These are phyloP conservation scores for Hevea brasiliensis DNA, from an alignment of 345 rosid genomes.

Conservation along the genomic window DNA sequence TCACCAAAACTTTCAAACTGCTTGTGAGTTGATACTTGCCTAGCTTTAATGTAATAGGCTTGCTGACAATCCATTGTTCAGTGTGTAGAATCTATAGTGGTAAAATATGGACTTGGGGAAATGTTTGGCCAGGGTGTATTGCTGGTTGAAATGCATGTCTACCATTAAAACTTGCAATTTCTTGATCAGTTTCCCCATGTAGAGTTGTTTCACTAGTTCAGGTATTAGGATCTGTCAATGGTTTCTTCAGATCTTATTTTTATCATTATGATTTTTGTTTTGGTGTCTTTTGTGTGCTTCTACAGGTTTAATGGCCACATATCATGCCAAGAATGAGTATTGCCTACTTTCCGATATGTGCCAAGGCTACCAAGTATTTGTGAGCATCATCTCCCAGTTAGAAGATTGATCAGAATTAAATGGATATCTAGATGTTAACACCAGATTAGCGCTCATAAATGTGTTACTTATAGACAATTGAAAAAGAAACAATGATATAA, in stretches of 20 bases:
- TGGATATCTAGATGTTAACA: background rate
- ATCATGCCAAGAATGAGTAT: conserved; percentile 94
- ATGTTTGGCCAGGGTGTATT: no score
- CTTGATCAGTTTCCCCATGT: background rate
- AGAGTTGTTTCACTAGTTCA: background rate
- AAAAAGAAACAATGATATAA: background rate
- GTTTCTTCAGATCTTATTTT: background rate
- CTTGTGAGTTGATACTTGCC: no score
- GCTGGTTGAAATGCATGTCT: background rate
- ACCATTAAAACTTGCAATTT: background rate
- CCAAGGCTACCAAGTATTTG: conserved; percentile 79
- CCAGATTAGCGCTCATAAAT: background rate
- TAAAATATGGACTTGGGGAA: no score
- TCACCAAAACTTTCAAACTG: no score
- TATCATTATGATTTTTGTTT: background rate
- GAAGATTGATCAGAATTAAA: conserved; percentile 40
- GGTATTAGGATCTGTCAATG: background rate
- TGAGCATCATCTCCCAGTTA: conserved; percentile 67
- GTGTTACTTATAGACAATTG: background rate
- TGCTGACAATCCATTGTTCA: no score
- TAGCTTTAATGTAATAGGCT: no score
- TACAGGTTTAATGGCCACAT: conserved; percentile 94
- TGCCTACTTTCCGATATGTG: conserved; percentile 91
- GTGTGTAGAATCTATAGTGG: no score
- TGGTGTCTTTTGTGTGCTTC: background rate